Conservation (phyloP, 2,329 filamentous ascomycete species). For the Anthostomella pinea region DNA sequence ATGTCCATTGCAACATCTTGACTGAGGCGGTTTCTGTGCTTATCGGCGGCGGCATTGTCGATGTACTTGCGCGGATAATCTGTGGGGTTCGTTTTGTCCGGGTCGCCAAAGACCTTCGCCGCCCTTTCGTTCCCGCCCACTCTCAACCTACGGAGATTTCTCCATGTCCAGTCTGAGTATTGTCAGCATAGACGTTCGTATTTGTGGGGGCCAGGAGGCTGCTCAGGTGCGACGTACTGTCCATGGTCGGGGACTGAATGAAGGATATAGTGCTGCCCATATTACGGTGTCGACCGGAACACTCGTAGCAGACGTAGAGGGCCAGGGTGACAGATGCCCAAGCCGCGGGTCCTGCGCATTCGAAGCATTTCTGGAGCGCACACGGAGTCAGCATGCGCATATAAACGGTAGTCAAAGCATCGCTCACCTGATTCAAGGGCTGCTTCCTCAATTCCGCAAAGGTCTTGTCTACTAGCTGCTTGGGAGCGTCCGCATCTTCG, state of each 20-base stretch:
- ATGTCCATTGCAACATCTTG: too few species aligned
- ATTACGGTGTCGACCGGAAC: slow-evolving; percentile 94
- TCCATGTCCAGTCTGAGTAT: slow-evolving; percentile 89
- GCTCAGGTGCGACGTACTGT: slow-evolving; percentile 65
- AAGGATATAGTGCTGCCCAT: slow-evolving; percentile 99
- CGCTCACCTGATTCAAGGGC: slow-evolving; percentile 83
- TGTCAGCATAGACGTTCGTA: too few species aligned
- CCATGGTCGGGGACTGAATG: slow-evolving; percentile 95
- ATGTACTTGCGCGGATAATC: too few species aligned
- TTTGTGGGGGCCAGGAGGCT: too few species aligned
- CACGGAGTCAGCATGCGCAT: slow-evolving; percentile 5
- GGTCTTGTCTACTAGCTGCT: slow-evolving; percentile 93
- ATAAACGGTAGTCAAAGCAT: slow-evolving; percentile 18
- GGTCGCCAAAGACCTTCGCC: slow-evolving; percentile 97
- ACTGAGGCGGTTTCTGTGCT: too few species aligned
- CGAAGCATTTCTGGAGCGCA: slow-evolving; percentile 77
- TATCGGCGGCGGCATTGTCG: too few species aligned
- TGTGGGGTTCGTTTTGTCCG: too few species aligned
- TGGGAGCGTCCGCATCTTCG: slow-evolving; percentile 73
- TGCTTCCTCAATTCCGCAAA: slow-evolving; percentile 97
- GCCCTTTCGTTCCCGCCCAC: slow-evolving; percentile 97
- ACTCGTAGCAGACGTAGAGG: slow-evolving; percentile 97
- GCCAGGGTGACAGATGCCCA: slow-evolving; percentile 97
- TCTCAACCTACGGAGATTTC: slow-evolving; percentile 95
- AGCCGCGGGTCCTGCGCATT: slow-evolving; percentile 98